A percentile compares a stretch with the other conserved stretches of the same genome.
Conservation (phyloP, 2,329 filamentous ascomycete genomes). For the Trichophyton benhamiae region DNA sequence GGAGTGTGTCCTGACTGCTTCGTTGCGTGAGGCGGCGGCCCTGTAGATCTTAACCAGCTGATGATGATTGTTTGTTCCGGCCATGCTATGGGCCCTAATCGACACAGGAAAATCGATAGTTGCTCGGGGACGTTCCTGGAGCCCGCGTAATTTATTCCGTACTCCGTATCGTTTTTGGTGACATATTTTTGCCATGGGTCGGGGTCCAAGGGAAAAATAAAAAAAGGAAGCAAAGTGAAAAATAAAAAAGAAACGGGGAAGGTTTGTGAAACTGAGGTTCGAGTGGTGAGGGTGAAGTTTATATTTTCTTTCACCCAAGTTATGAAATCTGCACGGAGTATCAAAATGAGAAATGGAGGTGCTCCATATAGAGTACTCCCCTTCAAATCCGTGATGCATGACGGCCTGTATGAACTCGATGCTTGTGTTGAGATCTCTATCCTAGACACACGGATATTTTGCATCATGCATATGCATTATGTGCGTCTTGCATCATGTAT, state of each 20-base stretch:
- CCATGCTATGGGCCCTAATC: not conserved
- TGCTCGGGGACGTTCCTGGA: not conserved
- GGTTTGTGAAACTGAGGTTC: not conserved
- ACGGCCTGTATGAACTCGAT: not conserved
- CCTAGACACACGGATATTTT: not conserved
- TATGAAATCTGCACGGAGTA: not conserved
- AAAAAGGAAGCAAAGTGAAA: not conserved
- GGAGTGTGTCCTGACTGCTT: not conserved
- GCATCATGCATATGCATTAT: slow-evolving; percentile 3
- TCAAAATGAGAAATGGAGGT: not conserved
- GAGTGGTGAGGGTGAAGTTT: not conserved
- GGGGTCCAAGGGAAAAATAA: not conserved
- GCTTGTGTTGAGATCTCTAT: not conserved
- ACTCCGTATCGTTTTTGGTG: not conserved
- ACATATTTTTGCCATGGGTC: not conserved
- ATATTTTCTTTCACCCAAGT: not conserved
- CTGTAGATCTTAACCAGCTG: not conserved
- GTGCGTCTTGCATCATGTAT: not conserved
- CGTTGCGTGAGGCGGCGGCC: not conserved
- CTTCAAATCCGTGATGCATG: not conserved
- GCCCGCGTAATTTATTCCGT: not conserved
- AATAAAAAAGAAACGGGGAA: not conserved
- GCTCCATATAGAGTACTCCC: not conserved
- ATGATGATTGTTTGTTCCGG: not conserved
- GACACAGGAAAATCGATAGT: not conserved